phyloP scores from a whole-genome alignment of 305 asterid genomes.

The Caryopteris hybrid region DNA sequence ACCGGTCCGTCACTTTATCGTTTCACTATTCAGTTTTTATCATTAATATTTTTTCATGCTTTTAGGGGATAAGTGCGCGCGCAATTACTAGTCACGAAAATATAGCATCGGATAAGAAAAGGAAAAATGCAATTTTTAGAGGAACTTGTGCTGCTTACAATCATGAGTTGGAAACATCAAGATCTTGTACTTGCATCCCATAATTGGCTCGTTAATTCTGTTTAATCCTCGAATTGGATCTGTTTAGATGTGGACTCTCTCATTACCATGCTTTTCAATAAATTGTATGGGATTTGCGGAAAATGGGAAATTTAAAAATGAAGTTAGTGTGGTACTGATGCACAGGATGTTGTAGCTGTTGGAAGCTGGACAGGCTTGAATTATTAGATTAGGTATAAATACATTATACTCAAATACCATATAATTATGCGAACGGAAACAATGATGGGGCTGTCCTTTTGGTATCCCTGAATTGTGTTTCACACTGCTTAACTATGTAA shows the following conservation, averaged over 20 bases:
- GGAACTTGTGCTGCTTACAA: background rate
- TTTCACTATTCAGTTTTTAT: background rate
- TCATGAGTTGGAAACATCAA: background rate
- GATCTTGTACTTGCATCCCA: background rate
- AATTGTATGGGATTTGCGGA: background rate
- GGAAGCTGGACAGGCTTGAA: background rate
- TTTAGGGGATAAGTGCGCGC: background rate
- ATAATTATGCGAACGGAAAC: background rate
- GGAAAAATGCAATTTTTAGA: background rate
- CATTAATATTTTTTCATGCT: background rate
- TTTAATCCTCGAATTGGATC: background rate
- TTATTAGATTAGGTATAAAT: background rate
- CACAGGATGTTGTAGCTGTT: background rate
- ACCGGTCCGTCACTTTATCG: conserved; percentile 23
- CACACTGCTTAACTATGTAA: background rate
- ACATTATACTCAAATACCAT: background rate
- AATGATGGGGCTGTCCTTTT: background rate
- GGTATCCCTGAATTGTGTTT: background rate
- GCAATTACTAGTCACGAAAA: background rate
- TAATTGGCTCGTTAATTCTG: background rate
- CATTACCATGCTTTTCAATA: background rate
- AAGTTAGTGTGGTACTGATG: background rate
- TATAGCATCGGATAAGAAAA: background rate
- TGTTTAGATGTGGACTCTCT: background rate
- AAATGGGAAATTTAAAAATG: background rate